phyloP scores from a whole-genome alignment of 192 early-diverging fungal genomes.

The Dissophora globulifera region DNA sequence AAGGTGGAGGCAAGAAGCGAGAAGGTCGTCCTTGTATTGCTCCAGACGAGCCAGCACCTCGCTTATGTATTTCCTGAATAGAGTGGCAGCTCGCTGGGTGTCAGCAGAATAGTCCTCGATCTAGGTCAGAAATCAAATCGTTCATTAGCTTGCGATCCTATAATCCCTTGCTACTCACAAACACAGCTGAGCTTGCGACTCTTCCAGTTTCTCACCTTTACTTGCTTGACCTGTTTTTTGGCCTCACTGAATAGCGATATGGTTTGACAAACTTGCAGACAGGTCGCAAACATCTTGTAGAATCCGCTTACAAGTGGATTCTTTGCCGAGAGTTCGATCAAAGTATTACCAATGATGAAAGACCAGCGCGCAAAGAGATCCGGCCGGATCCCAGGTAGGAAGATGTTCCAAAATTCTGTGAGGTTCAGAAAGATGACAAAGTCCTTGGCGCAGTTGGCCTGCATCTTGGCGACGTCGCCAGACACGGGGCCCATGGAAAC shows the following conservation, averaged over 20 bases:
- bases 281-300: conserved; percentile 71
- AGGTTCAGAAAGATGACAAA: conserved; percentile 76
- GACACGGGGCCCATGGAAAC: conserved; percentile 33
- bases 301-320: conserved; percentile 79
- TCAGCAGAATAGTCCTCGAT: conserved; percentile 11
- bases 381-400: conserved; percentile 56
- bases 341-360: conserved; percentile 59
- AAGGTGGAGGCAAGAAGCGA: conserved; percentile 72
- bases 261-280: conserved; percentile 56
- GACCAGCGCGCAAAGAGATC: conserved; percentile 69
- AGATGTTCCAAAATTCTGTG: conserved; percentile 68
- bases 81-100: conserved; percentile 27
- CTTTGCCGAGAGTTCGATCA: conserved; percentile 62
- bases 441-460: conserved; percentile 69
- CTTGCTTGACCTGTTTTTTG: neutral
- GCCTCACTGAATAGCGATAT: conserved; percentile 43
- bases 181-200: no score
- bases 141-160: neutral
- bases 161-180: neutral
- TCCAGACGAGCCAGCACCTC: conserved; percentile 69
- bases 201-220: neutral
- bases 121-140: neutral
- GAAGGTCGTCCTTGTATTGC: conserved; percentile 81
- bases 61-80: conserved; percentile 67
- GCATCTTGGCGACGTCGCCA: conserved; percentile 62